A percentile compares a stretch with the other conserved stretches of the same genome.
These are phyloP conservation scores for Epithele typhae DNA, from an alignment of 768 basidiomycete species.

Conservation along the genomic window DNA sequence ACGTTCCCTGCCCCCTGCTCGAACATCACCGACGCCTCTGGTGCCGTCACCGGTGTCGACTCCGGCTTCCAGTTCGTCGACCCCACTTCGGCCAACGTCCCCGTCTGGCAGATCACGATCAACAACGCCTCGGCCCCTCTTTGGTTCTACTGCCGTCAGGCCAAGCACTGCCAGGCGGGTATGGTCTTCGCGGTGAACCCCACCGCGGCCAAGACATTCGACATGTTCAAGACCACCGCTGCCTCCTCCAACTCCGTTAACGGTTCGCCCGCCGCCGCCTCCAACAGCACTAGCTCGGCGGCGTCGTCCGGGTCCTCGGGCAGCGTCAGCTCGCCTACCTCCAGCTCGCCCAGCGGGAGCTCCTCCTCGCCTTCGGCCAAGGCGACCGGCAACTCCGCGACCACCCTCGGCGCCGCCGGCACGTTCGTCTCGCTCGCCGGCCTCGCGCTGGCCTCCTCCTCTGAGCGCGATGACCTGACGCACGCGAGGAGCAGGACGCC, in stretches of 20 bases:
- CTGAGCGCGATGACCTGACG: no score
- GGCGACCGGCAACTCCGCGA: constrained; percentile 7
- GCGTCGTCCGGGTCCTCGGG: constrained; percentile 20
- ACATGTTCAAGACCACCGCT: constrained; percentile 34
- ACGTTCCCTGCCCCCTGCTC: constrained; percentile 53
- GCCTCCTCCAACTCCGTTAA: constrained; percentile 5
- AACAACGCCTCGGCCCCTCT: constrained; percentile 42
- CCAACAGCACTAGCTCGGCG: constrained; percentile 1
- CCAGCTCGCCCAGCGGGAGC: neutral
- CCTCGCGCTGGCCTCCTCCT: constrained; percentile 13
- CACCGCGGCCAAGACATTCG: constrained; percentile 41
- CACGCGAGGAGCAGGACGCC: no score
- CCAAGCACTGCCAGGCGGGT: constrained; percentile 43
- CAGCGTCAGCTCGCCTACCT: constrained; percentile 22
- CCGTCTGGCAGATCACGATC: constrained; percentile 44
- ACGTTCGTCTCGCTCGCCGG: constrained; percentile 15
- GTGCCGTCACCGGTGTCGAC: constrained; percentile 35
- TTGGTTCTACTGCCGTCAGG: constrained; percentile 63
- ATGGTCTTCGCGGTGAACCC: constrained; percentile 65
- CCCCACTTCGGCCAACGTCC: constrained; percentile 29
- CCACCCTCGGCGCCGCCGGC: constrained; percentile 28
- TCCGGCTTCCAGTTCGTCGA: constrained; percentile 47
- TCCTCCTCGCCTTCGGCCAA: constrained; percentile 9
- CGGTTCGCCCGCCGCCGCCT: constrained; percentile 7
- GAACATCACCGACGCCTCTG: constrained; percentile 28